Evolutionary conservation across 129 eudicot species (phyloP), one percentile per base, ranked within the genome.

Genomic region (Flaveria brownii): DNA sequence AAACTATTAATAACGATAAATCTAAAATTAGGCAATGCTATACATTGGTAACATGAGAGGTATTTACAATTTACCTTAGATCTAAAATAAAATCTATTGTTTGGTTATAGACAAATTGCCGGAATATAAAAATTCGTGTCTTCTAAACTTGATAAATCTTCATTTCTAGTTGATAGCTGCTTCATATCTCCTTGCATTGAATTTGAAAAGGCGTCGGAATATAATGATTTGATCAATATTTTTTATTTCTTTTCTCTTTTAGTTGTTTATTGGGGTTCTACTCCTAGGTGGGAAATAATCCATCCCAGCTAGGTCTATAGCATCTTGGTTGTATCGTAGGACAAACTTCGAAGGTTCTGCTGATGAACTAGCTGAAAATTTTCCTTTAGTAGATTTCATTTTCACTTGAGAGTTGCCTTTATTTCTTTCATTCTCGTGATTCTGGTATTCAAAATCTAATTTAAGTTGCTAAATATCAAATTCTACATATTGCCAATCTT

Each of bases 241-340:
- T 28, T 71, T 14, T 3, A 55, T 68, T 28, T n/a, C 16, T 49
- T 2, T 33, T 22, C 22, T 5, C 17, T 15, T n/a, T 78, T 79
- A 89, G 78, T 92, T 92, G 78, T 92, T 93, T 75, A 89, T 92
- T 2, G 97, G 97, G 46, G 96, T 84, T 82, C 86, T 89, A 84
- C 96, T 82, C 60, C 77, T 80, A 17, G 93, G 87, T 2, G 88
- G 93, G 57, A 91, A 83, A 77, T 92, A 92, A 77, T 92, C 97
- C 96, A 89, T 87, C 28, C 74, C 93, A 8, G 85, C 85, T 62
- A 92, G 72, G 81, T 84, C 93, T 70, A 84, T 16, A 74, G 82
- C 71, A 59, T 86, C 91, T 36, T 83, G 93, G 67, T 80, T 74
- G 52, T 47, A 71, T 47, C 82, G 79, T n/a, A 76, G 71, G n/a